Base-by-base conservation (phyloP, 305 asterid genomes). In the Fraxinus latifolia region DNA sequence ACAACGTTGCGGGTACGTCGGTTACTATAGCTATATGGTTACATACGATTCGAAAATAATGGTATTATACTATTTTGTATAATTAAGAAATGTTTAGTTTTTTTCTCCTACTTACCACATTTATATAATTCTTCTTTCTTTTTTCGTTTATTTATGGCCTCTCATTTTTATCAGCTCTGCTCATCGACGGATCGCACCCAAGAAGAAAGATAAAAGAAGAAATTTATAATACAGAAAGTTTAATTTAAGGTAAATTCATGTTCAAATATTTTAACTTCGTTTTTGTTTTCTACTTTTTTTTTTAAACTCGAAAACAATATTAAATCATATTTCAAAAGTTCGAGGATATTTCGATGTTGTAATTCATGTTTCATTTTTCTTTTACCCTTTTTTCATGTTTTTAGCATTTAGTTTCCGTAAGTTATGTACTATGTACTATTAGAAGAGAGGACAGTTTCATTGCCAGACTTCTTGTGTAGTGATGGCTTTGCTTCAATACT, bases 1-100 rank as follows among this genome's bases (percentile, higher is more conserved):
- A 81, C 84, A 78, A 74, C 71, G 76, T 44, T 86, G 89, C 75
- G 82, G 88, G 84, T 86, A 86, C 53, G 53, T 32, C 29, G n/a
- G 17, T 79, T 58, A 3, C 25, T 19, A 0, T 1, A n/a, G 33
- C 23, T 75, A 17, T 3, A 37, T 23, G 27, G 9, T n/a, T 47
- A 14, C 58, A 1, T 32, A n/a, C 12, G 14, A 8, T 32, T 33
- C 29, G 7, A 1, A 17, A 53, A 17, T 17, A 53, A 15, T 15
- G 8, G 11, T n/a, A 53, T n/a, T 47, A 12, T 47, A 47, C 17
- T 47, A 47, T 17, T 44, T 11, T 12, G 17, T 47, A 47, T 14
- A 47, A 14, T 47, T 47, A 47, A 47, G 6, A 47, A 12, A 47
- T 47, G 58, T 47, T 44, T 44, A 44, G 53, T 44, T 47, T 47